phyloP scores from a whole-genome alignment of 345 rosid genomes.

The Erodium maritimum region DNA sequence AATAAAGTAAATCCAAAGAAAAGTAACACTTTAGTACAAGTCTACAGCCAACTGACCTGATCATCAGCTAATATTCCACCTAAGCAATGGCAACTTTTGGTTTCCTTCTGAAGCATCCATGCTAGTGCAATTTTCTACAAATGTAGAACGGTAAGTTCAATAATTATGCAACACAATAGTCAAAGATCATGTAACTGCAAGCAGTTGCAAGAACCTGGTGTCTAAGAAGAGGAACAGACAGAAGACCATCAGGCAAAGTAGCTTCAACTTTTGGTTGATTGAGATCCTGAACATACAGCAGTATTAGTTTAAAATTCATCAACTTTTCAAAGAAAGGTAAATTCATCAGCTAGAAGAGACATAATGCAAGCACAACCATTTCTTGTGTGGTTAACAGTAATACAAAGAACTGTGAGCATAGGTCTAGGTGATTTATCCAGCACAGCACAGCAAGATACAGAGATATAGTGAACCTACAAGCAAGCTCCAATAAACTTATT shows the following conservation, averaged over 20 bases:
- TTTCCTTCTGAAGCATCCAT: constrained; percentile 96
- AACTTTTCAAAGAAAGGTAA: constrained; percentile 5
- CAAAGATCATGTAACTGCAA: constrained; percentile 2
- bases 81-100: constrained; percentile 60
- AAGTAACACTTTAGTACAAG: neutral
- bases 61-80: constrained; percentile 99
- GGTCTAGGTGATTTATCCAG: neutral
- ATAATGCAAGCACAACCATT: neutral
- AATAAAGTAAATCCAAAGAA: neutral
- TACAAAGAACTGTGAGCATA: neutral
- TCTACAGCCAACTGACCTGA: constrained; percentile 39
- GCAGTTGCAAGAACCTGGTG: constrained; percentile 61
- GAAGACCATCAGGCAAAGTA: constrained; percentile 59
- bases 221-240: constrained; percentile 74
- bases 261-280: constrained; percentile 76
- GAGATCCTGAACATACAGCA: constrained; percentile 47
- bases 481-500: neutral
- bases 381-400: neutral
- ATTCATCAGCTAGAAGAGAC: neutral
- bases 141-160: constrained; percentile 14
- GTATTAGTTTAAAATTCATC: constrained; percentile 6
- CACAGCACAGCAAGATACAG: neutral
- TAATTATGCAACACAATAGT: constrained; percentile 1
- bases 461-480: neutral
- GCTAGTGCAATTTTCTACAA: constrained; percentile 90